phyloP scores from a whole-genome alignment of 306 rosid species.

The Notholithocarpus densiflorus region DNA sequence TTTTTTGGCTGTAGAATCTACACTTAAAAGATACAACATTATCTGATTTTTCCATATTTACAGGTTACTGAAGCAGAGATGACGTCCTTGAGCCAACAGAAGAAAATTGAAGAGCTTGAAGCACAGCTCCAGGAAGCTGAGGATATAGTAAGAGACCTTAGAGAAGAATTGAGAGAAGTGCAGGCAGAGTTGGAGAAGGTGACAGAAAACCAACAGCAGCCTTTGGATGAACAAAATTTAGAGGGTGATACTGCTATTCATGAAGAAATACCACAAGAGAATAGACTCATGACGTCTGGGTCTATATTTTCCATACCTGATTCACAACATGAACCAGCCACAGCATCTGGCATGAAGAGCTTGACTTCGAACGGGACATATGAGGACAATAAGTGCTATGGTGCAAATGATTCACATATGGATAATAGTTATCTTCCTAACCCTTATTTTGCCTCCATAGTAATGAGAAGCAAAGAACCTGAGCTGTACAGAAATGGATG shows the following conservation, averaged over 20 bases:
- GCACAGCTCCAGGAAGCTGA: constrained; percentile 89
- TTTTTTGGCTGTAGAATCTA: background rate
- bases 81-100: constrained; percentile 48
- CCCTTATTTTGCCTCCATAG: constrained; percentile 70
- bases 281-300: constrained; percentile 14
- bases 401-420: constrained; percentile 31
- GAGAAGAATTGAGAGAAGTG: constrained; percentile 68
- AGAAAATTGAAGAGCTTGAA: constrained; percentile 81
- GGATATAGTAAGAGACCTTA: constrained; percentile 74
- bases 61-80: constrained; percentile 65
- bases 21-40: background rate
- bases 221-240: constrained; percentile 33
- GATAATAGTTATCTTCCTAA: constrained; percentile 43
- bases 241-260: constrained; percentile 27
- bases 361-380: constrained; percentile 31
- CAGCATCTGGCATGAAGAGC: constrained; percentile 17
- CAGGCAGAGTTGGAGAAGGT: constrained; percentile 63
- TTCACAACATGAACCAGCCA: constrained; percentile 31
- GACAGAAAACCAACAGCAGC: constrained; percentile 33
- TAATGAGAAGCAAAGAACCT: constrained; percentile 66
- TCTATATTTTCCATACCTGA: constrained; percentile 19
- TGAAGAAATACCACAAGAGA: constrained; percentile 25
- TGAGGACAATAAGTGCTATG: constrained; percentile 29
- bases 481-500: constrained; percentile 72
- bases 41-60: constrained; percentile 10